Base-by-base conservation (phyloP, 1,139 yeast genomes). In the Debaryomyces nepalensis region DNA sequence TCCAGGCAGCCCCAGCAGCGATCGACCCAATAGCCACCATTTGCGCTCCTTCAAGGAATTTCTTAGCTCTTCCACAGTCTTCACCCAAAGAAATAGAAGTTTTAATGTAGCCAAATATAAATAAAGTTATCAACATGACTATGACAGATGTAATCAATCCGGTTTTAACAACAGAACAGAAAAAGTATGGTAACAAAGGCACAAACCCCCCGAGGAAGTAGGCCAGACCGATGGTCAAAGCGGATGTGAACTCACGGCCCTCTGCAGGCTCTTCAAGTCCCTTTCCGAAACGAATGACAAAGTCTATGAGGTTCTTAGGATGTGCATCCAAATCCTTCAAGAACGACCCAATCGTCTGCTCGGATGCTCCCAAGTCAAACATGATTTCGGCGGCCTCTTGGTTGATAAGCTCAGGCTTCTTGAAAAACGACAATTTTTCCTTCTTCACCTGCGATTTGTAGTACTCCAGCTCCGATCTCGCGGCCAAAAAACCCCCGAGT, bases 1-100 rank as follows among this genome's bases (percentile, higher is more conserved):
- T 82, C 97, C 97, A 93, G 15, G 99, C 98, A 19, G 96, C 88
- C 5, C 96, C 96, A 4, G 99, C 99, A 19, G 99, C 99, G 24
- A 87, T 69, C 12, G 97, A 95, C 33, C 99, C 99, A 40, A 89
- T 91, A 15, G 86, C 68, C 43, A 90, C 84, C 98, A 93, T 93
- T 66, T 90, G 96, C 32, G 86, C 43, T 40, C 98, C 98, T 62
- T 90, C 96, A 37, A 70, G 66, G 4, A 86, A 68, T 57, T 88
- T 87, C 55, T 81, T 82, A 46, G 61, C 57, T 7, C 64, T 64
- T 11, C 88, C 77, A 55, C 89, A 81, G 49, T 84, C 91, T 29
- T 80, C 82, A 43, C 96, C 95, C 70, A 91, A 81, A 7, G 97
- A 86, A 41, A 90, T 79, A 33, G 84, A 68, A 12, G 97, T 89